A percentile compares a stretch with the other conserved stretches of the same genome.
These are phyloP conservation scores for Saussurea involucrata DNA, from an alignment of 129 eudicot genomes.

Conservation along the genomic window DNA sequence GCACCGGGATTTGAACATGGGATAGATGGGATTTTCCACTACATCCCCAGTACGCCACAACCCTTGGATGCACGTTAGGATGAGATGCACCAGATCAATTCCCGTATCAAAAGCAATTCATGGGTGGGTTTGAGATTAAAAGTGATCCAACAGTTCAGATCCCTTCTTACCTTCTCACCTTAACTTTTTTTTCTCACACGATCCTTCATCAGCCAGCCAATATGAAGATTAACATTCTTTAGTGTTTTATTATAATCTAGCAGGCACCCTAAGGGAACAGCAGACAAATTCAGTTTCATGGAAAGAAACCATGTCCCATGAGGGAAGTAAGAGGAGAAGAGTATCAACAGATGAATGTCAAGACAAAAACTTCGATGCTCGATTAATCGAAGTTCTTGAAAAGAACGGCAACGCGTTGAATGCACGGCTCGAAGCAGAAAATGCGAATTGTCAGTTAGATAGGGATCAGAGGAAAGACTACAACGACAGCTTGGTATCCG, in stretches of 20 bases:
- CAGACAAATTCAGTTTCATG: constrained; percentile 34
- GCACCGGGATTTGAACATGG: no score
- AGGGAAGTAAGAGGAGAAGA: constrained; percentile 55
- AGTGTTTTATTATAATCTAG: background rate
- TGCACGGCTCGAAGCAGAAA: constrained; percentile 58
- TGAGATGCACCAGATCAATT: no score
- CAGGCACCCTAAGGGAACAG: constrained; percentile 40
- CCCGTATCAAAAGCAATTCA: no score
- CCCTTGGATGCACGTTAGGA: no score
- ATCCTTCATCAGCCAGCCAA: no score
- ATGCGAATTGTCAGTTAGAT: constrained; percentile 40
- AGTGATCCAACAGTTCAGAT: no score
- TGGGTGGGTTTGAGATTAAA: no score
- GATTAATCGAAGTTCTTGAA: constrained; percentile 52
- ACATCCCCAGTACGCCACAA: no score
- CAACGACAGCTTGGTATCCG: constrained; percentile 47
- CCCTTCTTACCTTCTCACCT: no score
- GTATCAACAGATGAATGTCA: constrained; percentile 32
- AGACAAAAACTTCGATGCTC: constrained; percentile 31
- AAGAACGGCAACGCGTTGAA: constrained; percentile 39
- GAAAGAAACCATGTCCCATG: constrained; percentile 36
- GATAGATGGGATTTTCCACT: no score
- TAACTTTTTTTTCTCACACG: no score
- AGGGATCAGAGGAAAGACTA: constrained; percentile 63
- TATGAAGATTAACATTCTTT: background rate